Evolutionary conservation across 2,329 filamentous ascomycete species (phyloP).

Genomic region (Xylariaceae sp.): DNA sequence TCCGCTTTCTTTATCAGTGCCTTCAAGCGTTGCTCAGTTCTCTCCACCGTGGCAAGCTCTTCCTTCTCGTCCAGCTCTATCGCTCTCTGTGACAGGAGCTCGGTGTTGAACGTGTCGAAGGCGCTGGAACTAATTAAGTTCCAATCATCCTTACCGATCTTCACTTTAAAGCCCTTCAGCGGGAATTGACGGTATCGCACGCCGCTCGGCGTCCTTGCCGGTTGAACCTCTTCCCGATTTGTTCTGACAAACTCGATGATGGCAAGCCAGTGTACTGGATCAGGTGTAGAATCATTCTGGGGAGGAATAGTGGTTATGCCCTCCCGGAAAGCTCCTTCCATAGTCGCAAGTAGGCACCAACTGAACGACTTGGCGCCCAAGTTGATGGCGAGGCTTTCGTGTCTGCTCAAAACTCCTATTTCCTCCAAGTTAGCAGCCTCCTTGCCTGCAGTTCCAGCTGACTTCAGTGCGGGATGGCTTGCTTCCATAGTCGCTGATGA

Average conservation of each 20-base stretch:
- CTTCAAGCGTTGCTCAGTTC: constrained; percentile 71
- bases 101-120: constrained; percentile 66
- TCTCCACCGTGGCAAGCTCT: constrained; percentile 77
- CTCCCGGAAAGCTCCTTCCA: constrained; percentile 80
- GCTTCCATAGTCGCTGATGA: constrained; percentile 75
- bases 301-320: constrained; percentile 53
- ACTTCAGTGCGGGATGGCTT: constrained; percentile 14
- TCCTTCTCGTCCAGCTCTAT: constrained; percentile 82
- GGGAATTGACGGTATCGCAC: constrained; percentile 73
- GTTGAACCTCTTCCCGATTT: constrained; percentile 71
- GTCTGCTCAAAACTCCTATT: constrained; percentile 68
- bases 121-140: constrained; percentile 77
- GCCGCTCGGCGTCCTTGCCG: constrained; percentile 64
- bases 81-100: constrained; percentile 70
- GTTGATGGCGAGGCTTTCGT: constrained; percentile 82
- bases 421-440: constrained; percentile 13
- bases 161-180: constrained; percentile 73
- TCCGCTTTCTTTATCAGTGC: constrained; percentile 77
- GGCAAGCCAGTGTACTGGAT: constrained; percentile 70
- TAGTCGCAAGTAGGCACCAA: constrained; percentile 76
- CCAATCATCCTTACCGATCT: constrained; percentile 86
- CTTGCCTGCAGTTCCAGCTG: constrained; percentile 1
- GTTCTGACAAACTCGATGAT: constrained; percentile 78
- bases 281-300: constrained; percentile 53
- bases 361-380: constrained; percentile 78